phyloP scores from a whole-genome alignment of 805 yeast species.

The Saturnispora sekii region DNA sequence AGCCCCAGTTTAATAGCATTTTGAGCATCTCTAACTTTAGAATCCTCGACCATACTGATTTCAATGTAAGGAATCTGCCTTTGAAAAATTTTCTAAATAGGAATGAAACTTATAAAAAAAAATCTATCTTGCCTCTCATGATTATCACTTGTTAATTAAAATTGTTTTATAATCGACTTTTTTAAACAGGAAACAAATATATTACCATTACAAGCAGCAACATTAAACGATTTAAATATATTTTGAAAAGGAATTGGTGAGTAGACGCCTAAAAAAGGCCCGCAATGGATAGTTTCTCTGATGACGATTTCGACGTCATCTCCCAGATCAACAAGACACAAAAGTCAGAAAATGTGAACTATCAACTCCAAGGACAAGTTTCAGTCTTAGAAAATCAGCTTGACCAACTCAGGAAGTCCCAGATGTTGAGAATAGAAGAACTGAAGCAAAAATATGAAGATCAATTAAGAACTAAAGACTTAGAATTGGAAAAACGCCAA shows the following conservation, averaged over 20 bases:
- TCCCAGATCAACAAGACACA: conserved; percentile 2
- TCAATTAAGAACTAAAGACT: conserved; percentile 17
- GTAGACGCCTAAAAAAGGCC: no score
- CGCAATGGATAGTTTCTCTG: conserved; percentile 24
- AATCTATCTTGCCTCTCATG: background rate
- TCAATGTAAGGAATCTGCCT: no score
- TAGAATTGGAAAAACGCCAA: conserved; percentile 14
- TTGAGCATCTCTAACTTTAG: conserved; percentile 37
- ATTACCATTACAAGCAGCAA: no score
- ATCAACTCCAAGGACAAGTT: conserved; percentile 67
- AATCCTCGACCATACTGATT: conserved; percentile 35
- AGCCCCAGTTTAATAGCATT: conserved; percentile 13
- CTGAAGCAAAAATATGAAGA: conserved; percentile 25
- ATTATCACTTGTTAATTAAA: background rate
- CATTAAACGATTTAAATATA: no score
- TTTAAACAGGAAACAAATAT: no score
- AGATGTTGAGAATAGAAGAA: conserved; percentile 29
- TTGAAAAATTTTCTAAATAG: background rate
- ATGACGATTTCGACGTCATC: conserved; percentile 24
- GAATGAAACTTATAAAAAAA: background rate
- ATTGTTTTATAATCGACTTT: no score
- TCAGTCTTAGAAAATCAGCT: conserved; percentile 65
- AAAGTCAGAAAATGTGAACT: conserved; percentile 20
- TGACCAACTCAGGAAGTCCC: conserved; percentile 32
- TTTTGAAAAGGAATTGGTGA: no score